Evolutionary conservation across 140 eudicot genomes (phyloP), one percentile per base, ranked within the genome.

Genomic region (Artemisia princeps): DNA sequence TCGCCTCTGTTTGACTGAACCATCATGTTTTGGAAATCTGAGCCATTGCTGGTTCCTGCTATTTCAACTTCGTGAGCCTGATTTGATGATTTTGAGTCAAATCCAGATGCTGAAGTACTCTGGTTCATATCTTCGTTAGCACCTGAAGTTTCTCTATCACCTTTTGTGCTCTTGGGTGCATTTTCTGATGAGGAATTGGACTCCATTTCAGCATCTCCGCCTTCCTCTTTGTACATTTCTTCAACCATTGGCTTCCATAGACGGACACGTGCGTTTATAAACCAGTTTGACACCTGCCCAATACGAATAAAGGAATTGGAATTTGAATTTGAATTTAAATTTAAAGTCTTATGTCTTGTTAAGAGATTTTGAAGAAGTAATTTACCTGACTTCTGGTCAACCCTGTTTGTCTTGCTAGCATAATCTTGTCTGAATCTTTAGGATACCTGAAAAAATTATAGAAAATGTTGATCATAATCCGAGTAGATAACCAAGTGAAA

Each of bases 231-330:
- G 87, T 87, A 91, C 97, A 91, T 91, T 68, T 91, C 97, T 72
- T 91, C 97, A 33, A 91, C 96, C 96, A 91, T 87, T 4, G 97
- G 97, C 60, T 91, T 91, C 97, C 97, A 91, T 10, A 91, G 87
- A 9, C 96, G 91, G 60, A 91, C 96, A 65, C 97, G 79, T 19
- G 97, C 97, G 56, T 90, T 90, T 79, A 90, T 90, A 73, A 90
- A 90, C 97, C 97, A 90, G 82, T 90, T 90, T 51, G 97, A 86
- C 51, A 90, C 97, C 97, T 90, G 83, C 65, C n/a, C 28, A 56
- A 55, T n/a, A 70, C 50, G 46, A 30, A 48, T 65, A 33, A 20
- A 15, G 30, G 55, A 15, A 49, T 61, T 76, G 28, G 73, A 66
- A 12, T 16, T 19, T 54, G 62, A 30, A 30, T 48, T 23, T 26